Base-by-base conservation (phyloP, 352 stramenopile genomes). In the Phytopythium vexans region DNA sequence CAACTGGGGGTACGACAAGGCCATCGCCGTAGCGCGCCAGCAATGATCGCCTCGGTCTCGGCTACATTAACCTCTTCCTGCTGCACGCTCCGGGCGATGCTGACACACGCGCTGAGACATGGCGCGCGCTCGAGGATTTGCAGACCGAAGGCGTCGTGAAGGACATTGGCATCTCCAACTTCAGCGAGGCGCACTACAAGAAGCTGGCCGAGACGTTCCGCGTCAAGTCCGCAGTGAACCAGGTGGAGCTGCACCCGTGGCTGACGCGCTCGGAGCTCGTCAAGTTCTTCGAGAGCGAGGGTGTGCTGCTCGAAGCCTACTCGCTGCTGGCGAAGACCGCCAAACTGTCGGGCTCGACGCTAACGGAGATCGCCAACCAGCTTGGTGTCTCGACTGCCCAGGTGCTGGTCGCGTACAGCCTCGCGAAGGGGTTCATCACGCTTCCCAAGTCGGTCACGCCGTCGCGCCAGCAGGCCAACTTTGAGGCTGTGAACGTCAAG, bases 51-150 rank as follows among this genome's bases (percentile, higher is more conserved):
- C 66, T 96, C 11, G 76, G 76, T 7, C 54, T 89, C 1, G 78
- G 82, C 8, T 92, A 94, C 63, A 81, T 95, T 33, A 81, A 95
- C 41, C 61, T 94, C 6, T 86, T 82, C 41, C 57, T 96, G 10
- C 56, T 95, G 8, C 85, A 79, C 58, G 90, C 74, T 52, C 89
- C 67, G 35, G 79, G 60, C 14, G 79, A 68, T 14, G 61, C 31
- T 34, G 59, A 35, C 8, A 79, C 53, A 3, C 74, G 76, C 16
- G 58, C 60, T 1, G 77, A 86, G 0, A n/a, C n/a, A n/a, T n/a
- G n/a, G n/a, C n/a, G n/a, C n/a, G n/a, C n/a, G n/a, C n/a, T n/a
- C n/a, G n/a, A n/a, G n/a, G n/a, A n/a, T n/a, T n/a, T n/a, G n/a
- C n/a, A n/a, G n/a, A n/a, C n/a, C n/a, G n/a, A n/a, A n/a, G n/a